Conservation (phyloP, 345 rosid genomes). For the Moricandia arvensis region DNA sequence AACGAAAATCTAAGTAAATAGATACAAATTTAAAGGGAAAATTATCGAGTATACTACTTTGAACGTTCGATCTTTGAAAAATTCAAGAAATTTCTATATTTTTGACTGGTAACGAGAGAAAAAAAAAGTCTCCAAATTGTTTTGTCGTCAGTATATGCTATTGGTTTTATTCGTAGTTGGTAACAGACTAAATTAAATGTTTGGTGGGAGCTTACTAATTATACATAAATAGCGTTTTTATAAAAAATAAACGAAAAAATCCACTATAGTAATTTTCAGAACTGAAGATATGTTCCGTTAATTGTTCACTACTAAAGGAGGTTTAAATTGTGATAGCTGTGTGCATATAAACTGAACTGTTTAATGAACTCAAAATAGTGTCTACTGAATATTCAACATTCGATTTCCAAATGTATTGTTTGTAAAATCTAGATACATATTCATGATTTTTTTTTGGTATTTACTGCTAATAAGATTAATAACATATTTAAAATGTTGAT, state of each 20-base stretch:
- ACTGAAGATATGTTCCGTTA: background rate
- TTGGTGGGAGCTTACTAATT: conserved; percentile 30
- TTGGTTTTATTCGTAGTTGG: conserved; percentile 1
- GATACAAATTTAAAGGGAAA: background rate
- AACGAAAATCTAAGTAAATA: background rate
- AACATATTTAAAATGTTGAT: background rate
- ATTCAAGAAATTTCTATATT: background rate
- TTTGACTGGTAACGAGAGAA: background rate
- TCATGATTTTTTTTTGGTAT: background rate
- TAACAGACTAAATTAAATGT: conserved; percentile 14
- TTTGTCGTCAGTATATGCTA: background rate
- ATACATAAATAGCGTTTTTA: conserved; percentile 14
- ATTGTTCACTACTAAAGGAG: background rate
- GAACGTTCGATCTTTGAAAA: background rate
- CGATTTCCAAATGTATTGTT: background rate
- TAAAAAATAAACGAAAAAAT: background rate
- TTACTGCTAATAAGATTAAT: background rate
- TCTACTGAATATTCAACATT: background rate
- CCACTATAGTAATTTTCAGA: background rate
- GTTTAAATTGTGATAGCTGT: background rate
- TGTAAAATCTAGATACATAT: background rate
- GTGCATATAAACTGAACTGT: background rate
- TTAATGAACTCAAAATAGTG: background rate
- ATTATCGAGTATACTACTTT: background rate
- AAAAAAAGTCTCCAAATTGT: background rate